phyloP scores from a whole-genome alignment of 2,329 filamentous ascomycete species.

The Aspergillus aculeatus region DNA sequence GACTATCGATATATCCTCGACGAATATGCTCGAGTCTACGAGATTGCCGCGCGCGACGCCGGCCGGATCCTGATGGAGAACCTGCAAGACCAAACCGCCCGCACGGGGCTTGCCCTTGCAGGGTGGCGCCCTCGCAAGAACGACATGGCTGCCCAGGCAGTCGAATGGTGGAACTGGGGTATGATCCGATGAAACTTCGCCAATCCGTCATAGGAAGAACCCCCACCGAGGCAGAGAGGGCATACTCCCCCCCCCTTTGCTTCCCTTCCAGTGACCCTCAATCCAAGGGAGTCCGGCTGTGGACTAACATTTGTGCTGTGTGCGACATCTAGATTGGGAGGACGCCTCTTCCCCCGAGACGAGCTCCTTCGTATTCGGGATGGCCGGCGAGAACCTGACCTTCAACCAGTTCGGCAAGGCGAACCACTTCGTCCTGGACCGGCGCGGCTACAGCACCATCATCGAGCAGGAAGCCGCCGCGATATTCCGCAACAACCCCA shows the following conservation, averaged over 20 bases:
- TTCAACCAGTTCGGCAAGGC: conserved; percentile 62
- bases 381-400: conserved; percentile 58
- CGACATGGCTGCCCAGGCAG: conserved; percentile 56
- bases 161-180: conserved; percentile 60
- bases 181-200: conserved; percentile 11
- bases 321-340: conserved; percentile 54
- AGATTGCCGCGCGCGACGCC: conserved; percentile 51
- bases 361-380: conserved; percentile 56
- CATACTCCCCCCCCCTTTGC: neutral
- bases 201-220: neutral
- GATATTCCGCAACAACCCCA: conserved; percentile 49
- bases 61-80: conserved; percentile 59
- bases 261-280: neutral
- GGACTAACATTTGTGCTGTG: neutral
- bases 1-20: conserved; percentile 55
- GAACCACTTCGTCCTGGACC: conserved; percentile 62
- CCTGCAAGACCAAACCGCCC: conserved; percentile 60
- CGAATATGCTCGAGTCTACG: conserved; percentile 50
- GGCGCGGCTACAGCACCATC: conserved; percentile 60
- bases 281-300: neutral
- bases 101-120: conserved; percentile 58
- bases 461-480: conserved; percentile 57
- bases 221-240: neutral
- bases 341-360: conserved; percentile 57
- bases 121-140: conserved; percentile 60